Evolutionary conservation across 371 early-diverging fungal species (phyloP).

Genomic region (Haplosporangium sp.): DNA sequence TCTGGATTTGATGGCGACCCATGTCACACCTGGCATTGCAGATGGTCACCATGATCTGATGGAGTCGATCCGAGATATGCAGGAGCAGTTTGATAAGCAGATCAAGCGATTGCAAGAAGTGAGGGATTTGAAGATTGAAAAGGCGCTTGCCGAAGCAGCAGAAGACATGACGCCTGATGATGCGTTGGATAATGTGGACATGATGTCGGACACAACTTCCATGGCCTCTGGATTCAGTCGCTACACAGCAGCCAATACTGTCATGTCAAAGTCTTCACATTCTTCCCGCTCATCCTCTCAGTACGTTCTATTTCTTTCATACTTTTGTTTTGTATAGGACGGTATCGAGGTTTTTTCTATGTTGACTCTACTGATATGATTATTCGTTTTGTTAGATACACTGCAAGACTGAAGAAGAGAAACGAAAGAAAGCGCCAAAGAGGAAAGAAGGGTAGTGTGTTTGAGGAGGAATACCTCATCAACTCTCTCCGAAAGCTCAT

Average conservation of each 20-base stretch:
- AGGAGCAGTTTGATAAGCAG: conserved; percentile 76
- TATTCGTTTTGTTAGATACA: conserved; percentile 58
- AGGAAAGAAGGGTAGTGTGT: conserved; percentile 89
- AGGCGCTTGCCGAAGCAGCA: conserved; percentile 37
- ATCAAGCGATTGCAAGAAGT: conserved; percentile 67
- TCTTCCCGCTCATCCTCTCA: conserved; percentile 54
- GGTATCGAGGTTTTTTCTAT: not conserved
- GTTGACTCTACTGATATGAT: not conserved
- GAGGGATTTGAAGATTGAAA: conserved; percentile 49
- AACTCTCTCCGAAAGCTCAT: conserved; percentile 69
- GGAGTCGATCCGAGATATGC: conserved; percentile 82
- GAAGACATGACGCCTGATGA: conserved; percentile 65
- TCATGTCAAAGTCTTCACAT: conserved; percentile 64
- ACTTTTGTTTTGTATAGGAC: not conserved
- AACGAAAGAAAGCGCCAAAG: conserved; percentile 81
- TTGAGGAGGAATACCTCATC: conserved; percentile 91
- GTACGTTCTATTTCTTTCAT: conserved; percentile 22
- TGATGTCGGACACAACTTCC: conserved; percentile 93
- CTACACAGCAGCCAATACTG: conserved; percentile 73
- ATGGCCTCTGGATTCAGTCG: conserved; percentile 90
- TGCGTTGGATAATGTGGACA: conserved; percentile 85
- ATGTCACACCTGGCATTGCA: conserved; percentile 77
- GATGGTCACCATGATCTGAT: conserved; percentile 69
- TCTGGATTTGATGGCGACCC: conserved; percentile 78
- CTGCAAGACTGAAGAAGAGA: conserved; percentile 76